Base-by-base conservation (phyloP, 176 grass and related monocot genomes). In the Paspalum vaginatum region DNA sequence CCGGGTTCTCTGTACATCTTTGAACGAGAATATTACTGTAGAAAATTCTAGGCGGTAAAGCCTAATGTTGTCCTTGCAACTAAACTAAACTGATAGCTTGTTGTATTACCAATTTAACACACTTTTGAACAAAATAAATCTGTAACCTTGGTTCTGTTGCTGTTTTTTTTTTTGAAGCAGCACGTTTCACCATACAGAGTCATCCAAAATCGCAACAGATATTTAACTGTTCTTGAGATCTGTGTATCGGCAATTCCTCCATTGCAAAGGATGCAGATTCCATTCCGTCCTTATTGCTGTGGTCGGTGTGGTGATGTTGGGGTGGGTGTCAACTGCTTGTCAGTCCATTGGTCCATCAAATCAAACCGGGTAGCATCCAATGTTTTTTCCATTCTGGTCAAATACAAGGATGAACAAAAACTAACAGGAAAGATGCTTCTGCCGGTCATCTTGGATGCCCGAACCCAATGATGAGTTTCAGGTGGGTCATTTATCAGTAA, bases 391-490 rank as follows among this genome's bases (percentile, higher is more conserved):
- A 26, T 74, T 56, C 55, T 20, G 51, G 81, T 88, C 79, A 90
- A 79, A 84, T 25, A 39, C 21, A 61, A 83, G 62, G 32, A 55
- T 22, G 53, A n/a, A n/a, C 52, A 72, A 41, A 79, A 70, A 85
- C 49, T 80, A 58, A 49, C 65, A 13, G 42, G 63, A 81, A 72
- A 91, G 86, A 77, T 91, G 79, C 83, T 82, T 77, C 72, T 66
- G 43, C 40, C 51, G 40, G 67, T 42, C 79, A 79, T 83, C 76
- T 80, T 93, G 17, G 82, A 91, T 88, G 58, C 69, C 43, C 25
- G 67, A 86, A 73, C 75, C 85, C 85, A 91, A 88, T 94, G 88
- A 94, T 91, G 88, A 86, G 91, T 86, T 88, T 80, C 88, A 94
- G 88, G 89, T 86, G 68, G 74, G 44, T 76, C 75, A 67, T 47